Percentiles rank a stretch among this genome's conserved stretches.
phyloP scores from a whole-genome alignment of 2,329 filamentous ascomycete genomes.

The Paracamarosporium sp. region DNA sequence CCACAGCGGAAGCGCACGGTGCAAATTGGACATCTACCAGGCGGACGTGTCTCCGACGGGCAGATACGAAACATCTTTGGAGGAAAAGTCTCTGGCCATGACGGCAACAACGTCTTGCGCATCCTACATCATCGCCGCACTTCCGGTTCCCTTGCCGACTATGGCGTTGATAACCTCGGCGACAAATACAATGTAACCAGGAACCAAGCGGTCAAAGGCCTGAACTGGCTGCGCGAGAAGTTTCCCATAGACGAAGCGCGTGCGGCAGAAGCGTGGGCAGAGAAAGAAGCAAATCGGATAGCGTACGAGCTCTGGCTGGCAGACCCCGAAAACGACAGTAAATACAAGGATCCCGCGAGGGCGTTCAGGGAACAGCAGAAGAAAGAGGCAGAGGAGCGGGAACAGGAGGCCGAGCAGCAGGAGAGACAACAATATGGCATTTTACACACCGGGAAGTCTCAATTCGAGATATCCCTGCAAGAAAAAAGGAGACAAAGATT shows the following conservation, averaged over 20 bases:
- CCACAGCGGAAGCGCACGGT: conserved; percentile 37
- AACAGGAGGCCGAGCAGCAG: conserved; percentile 22
- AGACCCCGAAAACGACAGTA: conserved; percentile 46
- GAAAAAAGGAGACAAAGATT: conserved; percentile 39
- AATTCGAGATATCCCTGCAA: conserved; percentile 43
- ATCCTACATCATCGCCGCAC: conserved; percentile 49
- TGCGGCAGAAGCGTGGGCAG: conserved; percentile 48
- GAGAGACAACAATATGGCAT: conserved; percentile 40
- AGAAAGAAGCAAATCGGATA: conserved; percentile 47
- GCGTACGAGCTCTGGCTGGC: conserved; percentile 45
- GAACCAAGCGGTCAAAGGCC: conserved; percentile 34
- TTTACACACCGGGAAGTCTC: conserved; percentile 39
- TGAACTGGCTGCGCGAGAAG: conserved; percentile 43
- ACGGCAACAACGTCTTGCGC: conserved; percentile 46
- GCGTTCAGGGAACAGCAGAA: conserved; percentile 42
- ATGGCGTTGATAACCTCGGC: conserved; percentile 45
- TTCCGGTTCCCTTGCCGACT: conserved; percentile 48
- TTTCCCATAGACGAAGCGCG: conserved; percentile 50
- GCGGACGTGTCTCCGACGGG: conserved; percentile 31
- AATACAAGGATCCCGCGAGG: conserved; percentile 46
- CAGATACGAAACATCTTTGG: conserved; percentile 42
- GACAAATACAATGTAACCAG: conserved; percentile 35
- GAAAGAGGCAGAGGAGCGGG: conserved; percentile 34
- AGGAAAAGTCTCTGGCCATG: conserved; percentile 25
- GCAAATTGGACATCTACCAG: conserved; percentile 39